Evolutionary conservation across 805 yeast species (phyloP).

Genomic region (Citeromyces matritensis): DNA sequence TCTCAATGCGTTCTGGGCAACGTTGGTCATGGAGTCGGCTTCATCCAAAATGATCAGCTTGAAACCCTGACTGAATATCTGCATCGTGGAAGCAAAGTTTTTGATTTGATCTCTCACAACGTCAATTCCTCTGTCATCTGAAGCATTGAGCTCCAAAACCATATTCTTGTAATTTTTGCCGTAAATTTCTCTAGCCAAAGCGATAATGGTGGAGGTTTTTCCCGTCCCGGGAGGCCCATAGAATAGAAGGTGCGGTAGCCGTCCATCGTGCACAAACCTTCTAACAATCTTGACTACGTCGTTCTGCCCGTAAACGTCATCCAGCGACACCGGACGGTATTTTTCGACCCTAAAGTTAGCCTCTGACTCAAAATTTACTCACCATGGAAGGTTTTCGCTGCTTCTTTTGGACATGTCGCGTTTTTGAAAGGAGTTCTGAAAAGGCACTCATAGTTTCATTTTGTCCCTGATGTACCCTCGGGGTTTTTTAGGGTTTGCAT

Average conservation of each 20-base stretch:
- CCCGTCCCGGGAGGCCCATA: conserved; percentile 97
- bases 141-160: conserved; percentile 91
- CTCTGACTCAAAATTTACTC: too few species aligned
- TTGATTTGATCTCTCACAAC: conserved; percentile 97
- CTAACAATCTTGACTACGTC: conserved; percentile 78
- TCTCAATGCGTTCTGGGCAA: conserved; percentile 73
- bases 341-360: conserved; percentile 62
- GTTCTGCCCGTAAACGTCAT: conserved; percentile 85
- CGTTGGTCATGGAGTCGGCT: conserved; percentile 89
- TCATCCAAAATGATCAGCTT: conserved; percentile 88
- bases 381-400: too few species aligned
- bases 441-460: too few species aligned
- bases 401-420: too few species aligned
- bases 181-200: conserved; percentile 75
- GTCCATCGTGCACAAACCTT: conserved; percentile 69
- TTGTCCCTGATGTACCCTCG: too few species aligned
- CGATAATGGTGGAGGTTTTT: conserved; percentile 78
- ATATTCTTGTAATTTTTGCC: conserved; percentile 72
- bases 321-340: conserved; percentile 73
- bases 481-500: too few species aligned
- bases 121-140: conserved; percentile 95
- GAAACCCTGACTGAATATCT: conserved; percentile 76
- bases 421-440: too few species aligned
- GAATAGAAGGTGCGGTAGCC: conserved; percentile 81
- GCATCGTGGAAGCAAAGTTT: conserved; percentile 91